Evolutionary conservation across 805 yeast species (phyloP).

Genomic region (Metschnikowia borealis): DNA sequence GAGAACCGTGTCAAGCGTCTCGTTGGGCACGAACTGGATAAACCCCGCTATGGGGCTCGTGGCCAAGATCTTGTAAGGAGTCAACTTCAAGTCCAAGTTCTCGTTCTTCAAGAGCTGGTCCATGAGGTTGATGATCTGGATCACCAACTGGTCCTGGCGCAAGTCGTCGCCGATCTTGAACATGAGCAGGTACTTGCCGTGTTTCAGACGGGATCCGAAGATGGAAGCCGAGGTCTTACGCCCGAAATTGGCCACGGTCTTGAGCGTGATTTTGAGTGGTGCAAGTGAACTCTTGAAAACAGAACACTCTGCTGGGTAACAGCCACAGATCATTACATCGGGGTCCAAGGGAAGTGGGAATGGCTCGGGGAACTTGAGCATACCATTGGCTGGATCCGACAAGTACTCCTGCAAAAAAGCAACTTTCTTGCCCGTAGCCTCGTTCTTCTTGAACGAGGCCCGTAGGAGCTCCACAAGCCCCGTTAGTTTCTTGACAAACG

Average conservation of each 20-base stretch:
- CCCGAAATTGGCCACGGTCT: constrained; percentile 39
- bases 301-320: constrained; percentile 70
- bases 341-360: constrained; percentile 84
- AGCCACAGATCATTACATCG: constrained; percentile 64
- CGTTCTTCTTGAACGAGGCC: constrained; percentile 49
- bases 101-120: constrained; percentile 84
- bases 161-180: constrained; percentile 95
- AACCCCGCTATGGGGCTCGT: constrained; percentile 90
- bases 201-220: constrained; percentile 29
- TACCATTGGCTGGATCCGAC: constrained; percentile 42
- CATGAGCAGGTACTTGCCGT: constrained; percentile 70
- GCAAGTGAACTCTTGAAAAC: constrained; percentile 90
- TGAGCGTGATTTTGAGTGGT: constrained; percentile 80
- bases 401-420: constrained; percentile 62
- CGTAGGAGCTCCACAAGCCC: constrained; percentile 63
- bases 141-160: constrained; percentile 94
- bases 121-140: constrained; percentile 88
- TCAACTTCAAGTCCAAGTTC: constrained; percentile 79
- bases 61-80: constrained; percentile 87
- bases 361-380: constrained; percentile 46
- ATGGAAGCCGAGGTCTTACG: constrained; percentile 23
- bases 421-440: constrained; percentile 71
- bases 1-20: constrained; percentile 77
- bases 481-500: constrained; percentile 62
- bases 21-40: constrained; percentile 91